Base-by-base conservation (phyloP, 257 asterid genomes). In the Solanum virginianum region DNA sequence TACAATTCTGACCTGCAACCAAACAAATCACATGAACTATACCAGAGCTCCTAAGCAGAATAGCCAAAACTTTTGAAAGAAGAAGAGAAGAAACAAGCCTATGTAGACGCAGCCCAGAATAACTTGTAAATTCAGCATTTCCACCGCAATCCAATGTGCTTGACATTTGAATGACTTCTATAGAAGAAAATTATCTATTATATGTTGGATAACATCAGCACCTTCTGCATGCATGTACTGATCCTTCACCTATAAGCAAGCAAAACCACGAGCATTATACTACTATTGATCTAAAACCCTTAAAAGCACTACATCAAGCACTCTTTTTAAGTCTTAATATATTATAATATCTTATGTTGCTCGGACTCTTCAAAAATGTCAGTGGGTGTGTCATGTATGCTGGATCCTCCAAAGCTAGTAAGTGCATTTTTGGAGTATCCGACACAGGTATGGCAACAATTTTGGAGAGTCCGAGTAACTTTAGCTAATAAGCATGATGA, bases 191-290 rank as follows among this genome's bases (percentile, higher is more conserved):
- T 91, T 97, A 85, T 97, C 99, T 24, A 97, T 95, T 92, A 97
- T 92, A 85, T 97, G 99, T 85, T 92, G 98, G 88, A 97, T 89
- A 86, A 95, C 98, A 32, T 97, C 99, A 59, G 93, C 94, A 3
- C 99, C 99, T 84, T 97, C 99, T 24, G 94, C 87, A 88, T 95
- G 98, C 92, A 88, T 90, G 86, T 85, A 57, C 13, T 80, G 90
- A 85, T 93, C 97, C 87, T 97, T 95, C 45, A 95, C 99, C 99
- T 97, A 91, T 86, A 87, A 29, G 11, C 65, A 57, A 45, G 9
- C 65, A 63, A 45, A 53, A 81, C 65, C 56, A 20, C 43, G 32
- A 26, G 32, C n/a, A 74, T 63, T 26, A 43, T 74, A 47, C 45
- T 26, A 55, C 56, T 85, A 49, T 15, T 80, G 90, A 85, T 92